Conservation (phyloP, 148 eudicot species). For the Cornus suecica region DNA sequence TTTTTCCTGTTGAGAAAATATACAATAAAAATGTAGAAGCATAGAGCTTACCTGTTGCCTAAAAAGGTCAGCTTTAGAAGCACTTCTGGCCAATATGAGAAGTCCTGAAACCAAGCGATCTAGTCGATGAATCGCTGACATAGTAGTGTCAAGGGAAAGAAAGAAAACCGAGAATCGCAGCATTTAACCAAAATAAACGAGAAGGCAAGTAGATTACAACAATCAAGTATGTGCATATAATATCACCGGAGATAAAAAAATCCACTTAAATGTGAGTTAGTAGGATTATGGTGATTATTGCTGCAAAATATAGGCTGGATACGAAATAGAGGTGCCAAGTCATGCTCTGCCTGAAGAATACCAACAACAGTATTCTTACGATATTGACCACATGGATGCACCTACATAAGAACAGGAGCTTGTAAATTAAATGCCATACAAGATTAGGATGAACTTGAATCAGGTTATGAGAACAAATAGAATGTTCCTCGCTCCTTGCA, state of each 20-base stretch:
- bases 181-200: background rate
- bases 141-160: slow-evolving; percentile 40
- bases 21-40: background rate
- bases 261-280: background rate
- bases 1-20: background rate
- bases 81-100: slow-evolving; percentile 80
- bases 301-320: slow-evolving; percentile 39
- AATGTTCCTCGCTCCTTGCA: background rate
- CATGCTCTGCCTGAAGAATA: slow-evolving; percentile 92
- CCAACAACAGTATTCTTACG: slow-evolving; percentile 94
- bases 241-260: background rate
- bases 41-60: slow-evolving; percentile 71
- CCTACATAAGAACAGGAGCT: slow-evolving; percentile 41
- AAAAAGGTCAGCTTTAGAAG: slow-evolving; percentile 79
- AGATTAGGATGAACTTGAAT: background rate
- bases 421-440: background rate
- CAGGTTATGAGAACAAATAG: slow-evolving; percentile 4
- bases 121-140: slow-evolving; percentile 81
- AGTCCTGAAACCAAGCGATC: slow-evolving; percentile 98
- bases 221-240: background rate
- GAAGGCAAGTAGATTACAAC: background rate
- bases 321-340: slow-evolving; percentile 84
- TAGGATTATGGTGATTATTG: background rate
- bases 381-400: slow-evolving; percentile 97
- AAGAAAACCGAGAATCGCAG: background rate